Evolutionary conservation across 2,329 filamentous ascomycete species (phyloP).

Genomic region (Exophiala dermatitidis): DNA sequence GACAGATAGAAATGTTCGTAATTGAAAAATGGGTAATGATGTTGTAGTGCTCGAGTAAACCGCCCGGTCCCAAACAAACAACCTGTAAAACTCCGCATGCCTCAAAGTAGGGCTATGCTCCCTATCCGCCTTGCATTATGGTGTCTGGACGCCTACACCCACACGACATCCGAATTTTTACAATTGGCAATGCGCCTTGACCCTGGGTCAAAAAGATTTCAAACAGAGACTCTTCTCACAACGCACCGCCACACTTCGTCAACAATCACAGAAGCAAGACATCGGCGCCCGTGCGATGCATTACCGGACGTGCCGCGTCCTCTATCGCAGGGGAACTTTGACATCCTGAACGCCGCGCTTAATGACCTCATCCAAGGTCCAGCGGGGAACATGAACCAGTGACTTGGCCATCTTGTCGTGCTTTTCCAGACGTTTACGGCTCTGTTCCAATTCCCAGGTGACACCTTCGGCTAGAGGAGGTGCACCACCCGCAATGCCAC

Average conservation of each 20-base stretch:
- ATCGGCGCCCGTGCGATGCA: background rate
- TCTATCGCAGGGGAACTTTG: conserved; percentile 60
- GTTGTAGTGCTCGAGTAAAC: background rate
- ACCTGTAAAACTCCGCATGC: conserved; percentile 2
- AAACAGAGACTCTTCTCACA: too few species aligned
- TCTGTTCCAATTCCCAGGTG: conserved; percentile 62
- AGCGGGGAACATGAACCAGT: conserved; percentile 61
- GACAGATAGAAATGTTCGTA: background rate
- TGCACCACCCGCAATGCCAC: conserved; percentile 81
- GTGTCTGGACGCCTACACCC: background rate
- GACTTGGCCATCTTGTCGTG: conserved; percentile 40
- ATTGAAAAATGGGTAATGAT: background rate
- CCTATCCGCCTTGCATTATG: background rate
- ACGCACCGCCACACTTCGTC: too few species aligned
- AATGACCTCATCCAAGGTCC: conserved; percentile 69
- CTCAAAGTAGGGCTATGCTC: background rate
- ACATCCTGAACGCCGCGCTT: conserved; percentile 66
- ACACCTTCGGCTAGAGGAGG: conserved; percentile 67
- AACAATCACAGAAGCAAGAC: too few species aligned
- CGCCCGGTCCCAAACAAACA: background rate
- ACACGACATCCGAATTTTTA: conserved; percentile 10
- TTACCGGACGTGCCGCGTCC: background rate
- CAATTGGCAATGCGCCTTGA: conserved; percentile 13
- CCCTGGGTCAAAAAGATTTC: conserved; percentile 4
- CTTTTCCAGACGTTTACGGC: conserved; percentile 49